phyloP scores from a whole-genome alignment of 805 yeast genomes.

The Sporopachydermia quercuum region DNA sequence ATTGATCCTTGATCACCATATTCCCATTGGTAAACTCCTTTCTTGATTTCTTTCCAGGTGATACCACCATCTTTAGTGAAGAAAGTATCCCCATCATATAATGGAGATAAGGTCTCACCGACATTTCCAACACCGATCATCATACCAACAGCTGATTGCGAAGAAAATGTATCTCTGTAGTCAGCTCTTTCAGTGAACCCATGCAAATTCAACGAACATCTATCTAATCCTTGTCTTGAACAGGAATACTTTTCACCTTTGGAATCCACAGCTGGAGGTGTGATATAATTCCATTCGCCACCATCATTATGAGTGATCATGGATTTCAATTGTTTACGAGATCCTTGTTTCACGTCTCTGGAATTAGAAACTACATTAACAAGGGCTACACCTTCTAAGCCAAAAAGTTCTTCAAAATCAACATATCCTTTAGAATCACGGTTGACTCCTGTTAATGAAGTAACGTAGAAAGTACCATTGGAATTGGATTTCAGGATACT shows the following conservation, averaged over 20 bases:
- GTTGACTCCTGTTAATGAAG: conserved; percentile 56
- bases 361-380: conserved; percentile 55
- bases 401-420: conserved; percentile 75
- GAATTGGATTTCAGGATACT: conserved; percentile 76
- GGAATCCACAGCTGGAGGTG: conserved; percentile 56
- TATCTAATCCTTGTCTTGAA: conserved; percentile 25
- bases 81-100: conserved; percentile 49
- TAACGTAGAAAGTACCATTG: conserved; percentile 77
- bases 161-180: conserved; percentile 70
- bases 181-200: conserved; percentile 84
- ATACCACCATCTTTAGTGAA: conserved; percentile 84
- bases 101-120: conserved; percentile 40
- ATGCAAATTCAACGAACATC: conserved; percentile 74
- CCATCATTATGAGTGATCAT: conserved; percentile 83
- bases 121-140: conserved; percentile 90
- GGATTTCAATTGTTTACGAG: conserved; percentile 47
- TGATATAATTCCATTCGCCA: conserved; percentile 61
- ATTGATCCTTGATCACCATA: conserved; percentile 91
- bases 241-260: conserved; percentile 45
- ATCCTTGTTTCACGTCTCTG: conserved; percentile 27
- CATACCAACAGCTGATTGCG: conserved; percentile 81
- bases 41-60: conserved; percentile 67
- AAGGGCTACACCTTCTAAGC: conserved; percentile 72
- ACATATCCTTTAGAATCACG: conserved; percentile 62
- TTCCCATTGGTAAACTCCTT: conserved; percentile 82